Conservation (phyloP, 2,329 filamentous ascomycete species). For the Chaetomium strumarium region DNA sequence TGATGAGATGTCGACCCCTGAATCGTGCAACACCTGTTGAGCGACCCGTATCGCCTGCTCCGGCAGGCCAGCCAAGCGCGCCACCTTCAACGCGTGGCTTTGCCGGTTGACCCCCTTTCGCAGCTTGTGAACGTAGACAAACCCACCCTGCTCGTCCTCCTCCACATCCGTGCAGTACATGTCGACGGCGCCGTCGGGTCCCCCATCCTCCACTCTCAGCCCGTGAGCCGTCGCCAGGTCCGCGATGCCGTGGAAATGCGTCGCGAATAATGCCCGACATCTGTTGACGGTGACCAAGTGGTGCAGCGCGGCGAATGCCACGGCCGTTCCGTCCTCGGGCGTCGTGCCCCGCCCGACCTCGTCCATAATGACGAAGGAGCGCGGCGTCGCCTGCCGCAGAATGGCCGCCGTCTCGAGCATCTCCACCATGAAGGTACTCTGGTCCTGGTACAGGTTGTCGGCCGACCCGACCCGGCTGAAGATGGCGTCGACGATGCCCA, state of each 20-base stretch:
- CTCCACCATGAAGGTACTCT: conserved; percentile 99
- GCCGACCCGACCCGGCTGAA: conserved; percentile 91
- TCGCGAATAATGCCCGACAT: conserved; percentile 83
- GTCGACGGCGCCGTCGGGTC: conserved; percentile 45
- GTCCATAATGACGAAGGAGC: conserved; percentile 96
- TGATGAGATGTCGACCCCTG: conserved; percentile 8
- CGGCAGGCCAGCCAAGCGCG: conserved; percentile 75
- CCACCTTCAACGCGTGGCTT: conserved; percentile 94
- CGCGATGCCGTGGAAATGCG: conserved; percentile 82
- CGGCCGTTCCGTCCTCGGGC: conserved; percentile 82
- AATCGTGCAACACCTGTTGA: conserved; percentile 43
- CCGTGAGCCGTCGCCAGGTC: conserved; percentile 61
- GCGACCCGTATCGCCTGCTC: conserved; percentile 66
- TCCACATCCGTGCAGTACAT: conserved; percentile 86
- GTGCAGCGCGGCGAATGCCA: conserved; percentile 82
- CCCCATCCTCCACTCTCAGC: conserved; percentile 32
- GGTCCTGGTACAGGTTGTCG: conserved; percentile 88
- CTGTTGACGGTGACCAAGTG: conserved; percentile 74
- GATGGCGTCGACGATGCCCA: conserved; percentile 92
- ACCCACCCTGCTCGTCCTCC: conserved; percentile 64
- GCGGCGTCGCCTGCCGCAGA: conserved; percentile 72
- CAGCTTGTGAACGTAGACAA: conserved; percentile 81
- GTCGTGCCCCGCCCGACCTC: conserved; percentile 94
- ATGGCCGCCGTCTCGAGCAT: conserved; percentile 97
- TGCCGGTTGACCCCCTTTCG: conserved; percentile 74